Conservation (phyloP, 352 stramenopile genomes). For the Pythium grandisporangium region DNA sequence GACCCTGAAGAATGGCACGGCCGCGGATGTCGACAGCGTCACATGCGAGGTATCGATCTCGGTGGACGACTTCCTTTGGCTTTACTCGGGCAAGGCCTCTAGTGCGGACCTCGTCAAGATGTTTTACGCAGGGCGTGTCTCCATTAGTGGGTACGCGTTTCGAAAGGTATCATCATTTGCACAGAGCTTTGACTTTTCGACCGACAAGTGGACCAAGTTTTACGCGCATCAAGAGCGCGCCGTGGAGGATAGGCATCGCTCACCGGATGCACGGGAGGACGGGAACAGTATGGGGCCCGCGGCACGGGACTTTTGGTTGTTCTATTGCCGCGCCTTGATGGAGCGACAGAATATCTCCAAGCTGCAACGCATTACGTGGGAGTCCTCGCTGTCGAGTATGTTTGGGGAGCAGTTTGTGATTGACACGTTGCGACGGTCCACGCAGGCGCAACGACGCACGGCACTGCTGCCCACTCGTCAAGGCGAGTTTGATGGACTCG, state of each 20-base stretch:
- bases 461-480: slow-evolving; percentile 1
- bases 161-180: slow-evolving; percentile 72
- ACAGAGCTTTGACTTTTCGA: slow-evolving; percentile 83
- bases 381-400: slow-evolving; percentile 54
- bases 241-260: slow-evolving; percentile 19
- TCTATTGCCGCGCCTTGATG: slow-evolving; percentile 45
- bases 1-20: slow-evolving; percentile 44
- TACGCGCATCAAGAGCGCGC: slow-evolving; percentile 51
- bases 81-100: slow-evolving; percentile 82
- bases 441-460: slow-evolving; percentile 4
- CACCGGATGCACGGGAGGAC: slow-evolving; percentile 25
- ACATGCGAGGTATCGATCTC: slow-evolving; percentile 78
- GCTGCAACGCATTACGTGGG: slow-evolving; percentile 67
- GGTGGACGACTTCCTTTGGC: slow-evolving; percentile 80
- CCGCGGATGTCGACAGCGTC: slow-evolving; percentile 24
- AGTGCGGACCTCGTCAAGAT: slow-evolving; percentile 67
- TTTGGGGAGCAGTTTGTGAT: slow-evolving; percentile 58
- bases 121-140: slow-evolving; percentile 69
- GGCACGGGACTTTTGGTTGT: slow-evolving; percentile 67
- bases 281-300: slow-evolving; percentile 35
- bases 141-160: slow-evolving; percentile 77
- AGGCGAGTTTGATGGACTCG: background rate
- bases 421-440: slow-evolving; percentile 19
- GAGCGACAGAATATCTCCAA: slow-evolving; percentile 55
- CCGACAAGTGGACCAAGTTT: slow-evolving; percentile 67